Base-by-base conservation (phyloP, 2,329 filamentous ascomycete species). In the Exophiala viscosa region DNA sequence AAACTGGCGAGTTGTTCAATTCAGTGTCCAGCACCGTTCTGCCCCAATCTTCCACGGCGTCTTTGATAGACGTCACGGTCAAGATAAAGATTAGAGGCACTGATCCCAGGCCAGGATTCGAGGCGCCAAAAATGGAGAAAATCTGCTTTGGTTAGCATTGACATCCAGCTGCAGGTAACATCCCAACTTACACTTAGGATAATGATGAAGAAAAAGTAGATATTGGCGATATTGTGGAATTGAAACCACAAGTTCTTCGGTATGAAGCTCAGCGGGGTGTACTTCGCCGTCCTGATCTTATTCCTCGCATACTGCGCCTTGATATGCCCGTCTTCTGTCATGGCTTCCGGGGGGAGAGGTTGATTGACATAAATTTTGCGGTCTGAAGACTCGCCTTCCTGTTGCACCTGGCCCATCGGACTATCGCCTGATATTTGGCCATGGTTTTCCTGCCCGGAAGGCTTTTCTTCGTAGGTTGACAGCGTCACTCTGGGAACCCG, bases 191-290 rank as follows among this genome's bases (percentile, higher is more conserved):
- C 93, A 66, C 86, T 85, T 55, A 99, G 81, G 67, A 99, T 95
- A 68, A 96, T 91, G 64, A 92, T 81, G 73, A 97, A 96, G 63
- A 97, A 78, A 80, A 99, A 99, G 74, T 97, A 99, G 48, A 97
- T 86, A 70, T 99, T 99, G 67, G 93, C 93, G 65, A 99, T 87
- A 67, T 97, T 97, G 73, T 99, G 92, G 68, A 99, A 97, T 71
- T 99, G 95, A 60, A 95, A 89, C 84, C 86, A 99, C 66, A 99
- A 68, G 72, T 99, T 97, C 76, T 97, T 97, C 11, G 93, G 93
- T 23, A 99, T 71, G 72, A 99, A 99, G 55, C 88, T 95, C 59
- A 99, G 72, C 7, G 95, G 87, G 6, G 93, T 99, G 71, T 99
- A 99, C 73, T 97, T 99, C 54, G 93, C 89, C 2, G 93, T 99